Conservation (phyloP, 116 monocot species). For the Papilionanthe hybrid region DNA sequence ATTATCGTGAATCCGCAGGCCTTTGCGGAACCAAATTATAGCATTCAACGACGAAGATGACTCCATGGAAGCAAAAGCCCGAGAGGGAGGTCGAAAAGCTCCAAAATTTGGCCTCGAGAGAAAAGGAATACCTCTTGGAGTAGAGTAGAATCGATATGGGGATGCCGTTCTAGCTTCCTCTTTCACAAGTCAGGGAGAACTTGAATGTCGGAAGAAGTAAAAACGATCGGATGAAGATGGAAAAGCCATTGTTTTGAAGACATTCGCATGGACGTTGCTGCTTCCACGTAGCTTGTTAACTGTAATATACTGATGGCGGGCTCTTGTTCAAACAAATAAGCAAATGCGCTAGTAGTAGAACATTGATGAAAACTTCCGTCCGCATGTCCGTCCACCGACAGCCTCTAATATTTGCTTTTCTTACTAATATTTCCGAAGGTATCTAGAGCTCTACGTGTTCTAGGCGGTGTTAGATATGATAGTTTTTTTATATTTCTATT, state of each 20-base stretch:
- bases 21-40: conserved; percentile 86
- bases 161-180: conserved; percentile 1
- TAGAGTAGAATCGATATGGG: not conserved
- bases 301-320: not conserved
- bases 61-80: not conserved
- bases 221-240: conserved; percentile 6
- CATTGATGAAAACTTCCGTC: too few species aligned
- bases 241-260: conserved; percentile 19
- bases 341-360: too few species aligned
- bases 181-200: not conserved
- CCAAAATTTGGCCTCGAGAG: not conserved
- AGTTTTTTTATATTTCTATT: too few species aligned
- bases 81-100: not conserved
- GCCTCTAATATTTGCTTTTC: too few species aligned
- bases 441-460: too few species aligned
- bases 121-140: not conserved
- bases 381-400: too few species aligned
- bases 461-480: too few species aligned
- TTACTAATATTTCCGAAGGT: too few species aligned
- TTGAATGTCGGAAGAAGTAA: not conserved
- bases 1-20: conserved; percentile 88
- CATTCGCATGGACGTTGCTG: not conserved
- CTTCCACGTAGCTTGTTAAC: not conserved
- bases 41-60: conserved; percentile 29
- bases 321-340: not conserved